Evolutionary conservation across 441 rosid genomes (phyloP).

Genomic region (Jatropha podagrica): DNA sequence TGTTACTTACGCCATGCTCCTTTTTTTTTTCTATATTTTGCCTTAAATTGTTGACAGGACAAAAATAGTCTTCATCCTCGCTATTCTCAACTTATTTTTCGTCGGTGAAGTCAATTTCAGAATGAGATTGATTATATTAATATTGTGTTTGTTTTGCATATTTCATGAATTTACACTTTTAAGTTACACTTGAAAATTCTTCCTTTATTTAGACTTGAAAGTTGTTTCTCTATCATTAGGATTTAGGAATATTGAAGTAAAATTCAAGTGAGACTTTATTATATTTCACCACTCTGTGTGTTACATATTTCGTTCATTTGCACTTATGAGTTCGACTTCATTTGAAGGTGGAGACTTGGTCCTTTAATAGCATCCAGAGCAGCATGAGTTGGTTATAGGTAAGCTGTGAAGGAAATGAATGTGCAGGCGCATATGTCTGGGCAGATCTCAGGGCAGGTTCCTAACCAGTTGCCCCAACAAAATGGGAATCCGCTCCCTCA

Average conservation of each 20-base stretch:
- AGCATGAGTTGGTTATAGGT: conserved; percentile 22
- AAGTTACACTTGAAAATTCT: no score
- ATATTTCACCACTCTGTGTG: not conserved
- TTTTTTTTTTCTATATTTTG: not conserved
- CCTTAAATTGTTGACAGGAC: not conserved
- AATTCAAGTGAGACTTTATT: no score
- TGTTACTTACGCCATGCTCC: not conserved
- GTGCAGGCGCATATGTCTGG: conserved; percentile 85
- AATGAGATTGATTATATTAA: not conserved
- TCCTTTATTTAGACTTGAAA: no score
- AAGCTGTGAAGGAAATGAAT: conserved; percentile 44
- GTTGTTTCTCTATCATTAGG: no score
- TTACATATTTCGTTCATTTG: not conserved
- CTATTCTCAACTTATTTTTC: not conserved
- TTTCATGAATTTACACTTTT: no score
- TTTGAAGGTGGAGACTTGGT: not conserved
- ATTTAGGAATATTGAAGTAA: no score
- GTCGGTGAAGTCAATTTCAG: no score
- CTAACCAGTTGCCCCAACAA: conserved; percentile 77
- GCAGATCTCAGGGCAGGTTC: conserved; percentile 73
- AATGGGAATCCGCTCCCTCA: conserved; percentile 70
- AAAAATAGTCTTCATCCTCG: no score
- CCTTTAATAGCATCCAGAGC: conserved; percentile 10
- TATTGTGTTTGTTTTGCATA: no score
- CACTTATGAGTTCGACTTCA: not conserved